Evolutionary conservation across 2,329 filamentous ascomycete species (phyloP).

Genomic region (Fusarium verticillioides): DNA sequence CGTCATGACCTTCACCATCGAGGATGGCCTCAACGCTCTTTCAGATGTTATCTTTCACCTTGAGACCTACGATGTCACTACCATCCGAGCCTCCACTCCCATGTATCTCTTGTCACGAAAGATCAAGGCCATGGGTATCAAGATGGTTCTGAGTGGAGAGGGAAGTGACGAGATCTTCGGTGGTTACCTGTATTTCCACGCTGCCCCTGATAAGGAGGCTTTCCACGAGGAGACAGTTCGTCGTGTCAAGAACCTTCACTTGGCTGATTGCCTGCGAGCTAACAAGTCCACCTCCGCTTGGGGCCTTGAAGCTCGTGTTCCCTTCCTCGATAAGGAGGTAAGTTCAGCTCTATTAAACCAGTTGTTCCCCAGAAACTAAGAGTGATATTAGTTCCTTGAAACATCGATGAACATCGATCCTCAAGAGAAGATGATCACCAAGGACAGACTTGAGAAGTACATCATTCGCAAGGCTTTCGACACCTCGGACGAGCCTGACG

Average conservation of each 20-base stretch:
- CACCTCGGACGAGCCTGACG: constrained; percentile 84
- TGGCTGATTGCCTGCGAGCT: constrained; percentile 95
- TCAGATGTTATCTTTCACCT: constrained; percentile 98
- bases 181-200: constrained; percentile 98
- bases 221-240: constrained; percentile 96
- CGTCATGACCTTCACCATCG: constrained; percentile 97
- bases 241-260: constrained; percentile 94
- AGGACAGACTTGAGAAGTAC: constrained; percentile 94
- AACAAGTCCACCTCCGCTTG: constrained; percentile 99
- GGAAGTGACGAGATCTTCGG: constrained; percentile 98
- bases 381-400: constrained; percentile 78
- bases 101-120: constrained; percentile 99
- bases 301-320: constrained; percentile 97
- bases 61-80: constrained; percentile 97
- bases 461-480: constrained; percentile 98
- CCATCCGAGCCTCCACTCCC: constrained; percentile 95
- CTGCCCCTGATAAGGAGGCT: constrained; percentile 87
- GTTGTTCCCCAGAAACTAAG: constrained; percentile 32
- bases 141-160: constrained; percentile 98
- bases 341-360: constrained; percentile 9
- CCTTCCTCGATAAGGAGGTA: constrained; percentile 93
- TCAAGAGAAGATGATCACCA: constrained; percentile 93
- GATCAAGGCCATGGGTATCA: constrained; percentile 99
- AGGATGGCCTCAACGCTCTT: constrained; percentile 95
- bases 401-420: constrained; percentile 94